Base-by-base conservation (phyloP, 495 filamentous ascomycete genomes). In the Xylaria sp. region DNA sequence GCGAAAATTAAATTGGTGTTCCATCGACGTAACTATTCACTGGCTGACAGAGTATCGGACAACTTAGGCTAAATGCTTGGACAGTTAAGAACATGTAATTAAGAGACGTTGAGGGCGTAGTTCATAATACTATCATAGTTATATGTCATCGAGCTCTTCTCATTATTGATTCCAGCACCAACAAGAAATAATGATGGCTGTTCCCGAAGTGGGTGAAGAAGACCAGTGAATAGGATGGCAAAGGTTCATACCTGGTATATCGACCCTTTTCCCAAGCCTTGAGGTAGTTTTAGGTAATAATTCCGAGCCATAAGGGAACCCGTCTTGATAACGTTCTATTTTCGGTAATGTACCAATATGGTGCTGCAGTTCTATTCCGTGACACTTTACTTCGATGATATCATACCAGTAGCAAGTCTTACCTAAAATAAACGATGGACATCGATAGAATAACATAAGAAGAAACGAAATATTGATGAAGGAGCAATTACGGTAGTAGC, bases 51-150 rank as follows among this genome's bases (percentile, higher is more conserved):
- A 46, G 14, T 17, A 63, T 46, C 8, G 41, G 33, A 21, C 31
- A 19, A 37, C 57, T 59, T 17, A 59, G 57, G 57, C 57, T 59
- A 15, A 37, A n/a, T 59, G 21, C 15, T 37, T 59, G 57, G 35
- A 11, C 37, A 43, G 33, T 26, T 43, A 31, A 29, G 5, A 19
- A 43, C 21, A 19, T 29, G 37, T 43, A 33, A n/a, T 24, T 14
- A 29, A 62, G 21, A 62, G 35, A 43, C 17, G 12, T 31, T 17
- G 24, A 55, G 12, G 48, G 1, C 31, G 48, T 55, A 21, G 26
- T 14, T 31, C 12, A 14, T 14, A 31, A 17, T 55, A 14, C 14
- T 55, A 52, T 5, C 2, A 29, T 53, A 26, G 50, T 3, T 15
- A 53, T 53, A 53, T 55, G 24, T 31, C 52, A 7, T 55, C 52